Evolutionary conservation across 2,329 filamentous ascomycete species (phyloP), one percentile per base, ranked within the genome.

Genomic region (Hymenotorrendiella dingleyae): DNA sequence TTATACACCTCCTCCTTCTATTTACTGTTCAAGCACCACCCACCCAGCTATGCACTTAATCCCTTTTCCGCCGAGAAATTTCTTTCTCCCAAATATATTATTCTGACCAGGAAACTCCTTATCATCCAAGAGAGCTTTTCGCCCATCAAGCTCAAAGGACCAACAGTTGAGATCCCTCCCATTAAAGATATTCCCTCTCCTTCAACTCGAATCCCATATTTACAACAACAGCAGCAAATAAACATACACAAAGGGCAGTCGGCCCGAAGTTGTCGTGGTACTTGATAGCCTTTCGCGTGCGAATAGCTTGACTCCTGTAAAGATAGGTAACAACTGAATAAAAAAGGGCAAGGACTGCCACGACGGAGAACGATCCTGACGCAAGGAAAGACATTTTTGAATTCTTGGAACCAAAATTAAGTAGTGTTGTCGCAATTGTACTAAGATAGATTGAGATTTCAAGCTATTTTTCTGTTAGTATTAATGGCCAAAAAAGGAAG

Each of bases 361-460:
- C 72, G 14, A 89, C 64, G 0, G 89, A 96, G 64, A 97, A 98
- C 1, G 80, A 73, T 60, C 82, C 84, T 0, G 88, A 76, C 0
- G 85, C 79, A 34, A 78, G 69, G 50, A 94, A 80, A 5, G 83
- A 80, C 16, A 80, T 64, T 33, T 54, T 61, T 6, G 65, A 74
- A 16, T 76, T 71, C 51, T 76, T 74, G 9, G 65, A 64, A 55
- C 86, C 79, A 62, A 96, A 88, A 70, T 94, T 90, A 53, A 94
- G 76, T 34, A 94, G 70, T 0, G 86, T 86, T 6, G 85, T 83
- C 10, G 89, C 87, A 55, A 94, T 91, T 21, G 85, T 84, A 55
- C 87, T 88, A 41, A 98, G 82, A 61, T 96, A 90, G 59, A 97
- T 94, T 37, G 86, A 91, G 67, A 94, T 97, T 65, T 98, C 91